phyloP scores from a whole-genome alignment of 2,329 filamentous ascomycete genomes.

The Hypocrella siamensis region DNA sequence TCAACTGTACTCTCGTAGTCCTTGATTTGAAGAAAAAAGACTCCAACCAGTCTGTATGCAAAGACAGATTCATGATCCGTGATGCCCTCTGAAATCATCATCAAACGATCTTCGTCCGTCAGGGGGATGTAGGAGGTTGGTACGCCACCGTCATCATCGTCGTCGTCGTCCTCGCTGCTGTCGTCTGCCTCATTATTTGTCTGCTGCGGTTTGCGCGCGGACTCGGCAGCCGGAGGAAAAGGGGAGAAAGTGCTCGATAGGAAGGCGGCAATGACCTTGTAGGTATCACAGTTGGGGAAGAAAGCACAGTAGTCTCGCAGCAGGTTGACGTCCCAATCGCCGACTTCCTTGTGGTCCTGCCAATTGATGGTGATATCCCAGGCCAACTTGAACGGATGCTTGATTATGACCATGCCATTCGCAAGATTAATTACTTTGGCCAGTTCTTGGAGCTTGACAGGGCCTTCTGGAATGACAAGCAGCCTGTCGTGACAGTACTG shows the following conservation, averaged over 20 bases:
- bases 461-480: conserved; percentile 45
- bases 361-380: conserved; percentile 89
- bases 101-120: conserved; percentile 61
- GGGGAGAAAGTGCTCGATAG: conserved; percentile 73
- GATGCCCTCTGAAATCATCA: conserved; percentile 67
- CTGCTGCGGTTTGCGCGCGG: conserved; percentile 7
- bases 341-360: conserved; percentile 60
- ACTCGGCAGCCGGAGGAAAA: conserved; percentile 37
- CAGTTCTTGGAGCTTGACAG: conserved; percentile 54
- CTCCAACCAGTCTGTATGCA: conserved; percentile 66
- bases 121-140: conserved; percentile 40
- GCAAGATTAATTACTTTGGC: conserved; percentile 62
- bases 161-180: conserved; percentile 30
- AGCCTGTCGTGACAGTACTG: conserved; percentile 68
- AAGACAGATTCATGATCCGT: conserved; percentile 55
- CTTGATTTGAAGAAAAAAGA: conserved; percentile 72
- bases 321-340: conserved; percentile 64
- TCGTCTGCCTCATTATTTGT: conserved; percentile 29
- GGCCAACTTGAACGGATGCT: conserved; percentile 74
- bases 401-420: conserved; percentile 89
- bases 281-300: conserved; percentile 72
- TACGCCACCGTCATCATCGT: conserved; percentile 41
- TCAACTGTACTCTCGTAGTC: conserved; percentile 75
- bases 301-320: conserved; percentile 66
- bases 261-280: conserved; percentile 68